phyloP scores from a whole-genome alignment of 768 basidiomycete genomes.

The Pisolithus marmoratus region DNA sequence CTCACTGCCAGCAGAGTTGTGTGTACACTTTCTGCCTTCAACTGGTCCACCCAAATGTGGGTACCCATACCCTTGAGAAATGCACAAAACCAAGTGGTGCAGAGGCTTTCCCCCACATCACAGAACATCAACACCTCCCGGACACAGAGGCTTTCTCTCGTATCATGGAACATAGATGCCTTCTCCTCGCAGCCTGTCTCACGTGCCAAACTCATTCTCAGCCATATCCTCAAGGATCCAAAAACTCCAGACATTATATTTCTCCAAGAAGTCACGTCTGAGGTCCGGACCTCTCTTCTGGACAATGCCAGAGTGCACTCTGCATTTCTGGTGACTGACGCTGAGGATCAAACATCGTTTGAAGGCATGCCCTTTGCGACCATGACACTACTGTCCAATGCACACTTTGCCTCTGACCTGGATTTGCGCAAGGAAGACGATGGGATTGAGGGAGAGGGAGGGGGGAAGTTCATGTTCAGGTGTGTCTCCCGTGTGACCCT shows the following conservation, averaged over 20 bases:
- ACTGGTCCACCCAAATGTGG: constrained; percentile 19
- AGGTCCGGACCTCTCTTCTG: constrained; percentile 29
- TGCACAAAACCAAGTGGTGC: constrained; percentile 11
- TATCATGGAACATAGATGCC: constrained; percentile 34
- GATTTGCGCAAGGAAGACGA: not conserved
- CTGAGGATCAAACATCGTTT: constrained; percentile 33
- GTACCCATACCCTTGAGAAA: constrained; percentile 18
- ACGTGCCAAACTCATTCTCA: constrained; percentile 32
- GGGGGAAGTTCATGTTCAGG: not conserved
- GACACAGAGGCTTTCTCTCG: too few relatives aligned
- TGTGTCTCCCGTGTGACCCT: constrained; percentile 20
- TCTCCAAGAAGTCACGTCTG: constrained; percentile 34
- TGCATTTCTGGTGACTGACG: constrained; percentile 31
- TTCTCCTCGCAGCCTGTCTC: constrained; percentile 24
- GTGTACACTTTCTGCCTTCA: too few relatives aligned
- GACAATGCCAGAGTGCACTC: constrained; percentile 28
- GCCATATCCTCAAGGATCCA: constrained; percentile 26
- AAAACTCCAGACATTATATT: constrained; percentile 32
- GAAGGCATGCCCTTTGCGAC: constrained; percentile 24
- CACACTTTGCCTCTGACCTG: constrained; percentile 3
- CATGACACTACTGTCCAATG: constrained; percentile 26
- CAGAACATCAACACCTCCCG: too few relatives aligned
- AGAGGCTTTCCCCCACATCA: constrained; percentile 26
- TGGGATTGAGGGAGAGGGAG: not conserved
- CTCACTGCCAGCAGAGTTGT: too few relatives aligned